phyloP scores from a whole-genome alignment of 2,329 filamentous ascomycete genomes.

The Alternaria viburni region DNA sequence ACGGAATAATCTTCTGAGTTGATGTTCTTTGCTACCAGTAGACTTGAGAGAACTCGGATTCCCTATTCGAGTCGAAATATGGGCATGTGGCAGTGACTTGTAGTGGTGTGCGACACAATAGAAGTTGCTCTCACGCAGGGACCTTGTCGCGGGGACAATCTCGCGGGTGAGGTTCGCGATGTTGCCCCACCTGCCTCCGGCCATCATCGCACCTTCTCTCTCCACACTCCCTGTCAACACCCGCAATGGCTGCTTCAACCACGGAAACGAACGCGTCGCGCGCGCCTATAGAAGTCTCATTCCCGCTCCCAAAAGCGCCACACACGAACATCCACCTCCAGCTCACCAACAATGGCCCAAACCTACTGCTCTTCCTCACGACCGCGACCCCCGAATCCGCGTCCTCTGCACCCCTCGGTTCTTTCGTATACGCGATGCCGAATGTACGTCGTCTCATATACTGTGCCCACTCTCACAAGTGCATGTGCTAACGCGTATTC shows the following conservation, averaged over 20 bases:
- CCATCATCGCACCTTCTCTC: constrained; percentile 4
- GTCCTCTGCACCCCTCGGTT: constrained; percentile 66
- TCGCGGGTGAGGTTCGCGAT: background rate
- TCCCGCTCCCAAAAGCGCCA: constrained; percentile 63
- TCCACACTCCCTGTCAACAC: background rate
- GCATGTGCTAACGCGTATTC: constrained; percentile 11
- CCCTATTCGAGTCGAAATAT: no score
- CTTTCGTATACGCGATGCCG: constrained; percentile 91
- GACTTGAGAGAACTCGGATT: no score
- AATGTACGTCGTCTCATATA: constrained; percentile 65
- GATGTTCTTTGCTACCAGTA: no score
- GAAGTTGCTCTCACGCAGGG: no score
- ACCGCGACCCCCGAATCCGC: constrained; percentile 54
- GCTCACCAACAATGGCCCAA: constrained; percentile 60
- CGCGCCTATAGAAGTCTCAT: constrained; percentile 61
- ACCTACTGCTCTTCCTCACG: constrained; percentile 63
- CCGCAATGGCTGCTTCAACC: constrained; percentile 25
- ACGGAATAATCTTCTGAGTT: no score
- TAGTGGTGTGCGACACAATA: no score
- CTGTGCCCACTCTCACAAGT: background rate
- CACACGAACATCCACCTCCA: constrained; percentile 66
- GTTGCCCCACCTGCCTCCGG: constrained; percentile 6
- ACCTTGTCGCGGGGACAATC: background rate
- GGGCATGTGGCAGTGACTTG: no score
- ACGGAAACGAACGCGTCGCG: constrained; percentile 21